Evolutionary conservation across 345 rosid genomes (phyloP), one percentile per base, ranked within the genome.

Genomic region (Abelmoschus esculentus): DNA sequence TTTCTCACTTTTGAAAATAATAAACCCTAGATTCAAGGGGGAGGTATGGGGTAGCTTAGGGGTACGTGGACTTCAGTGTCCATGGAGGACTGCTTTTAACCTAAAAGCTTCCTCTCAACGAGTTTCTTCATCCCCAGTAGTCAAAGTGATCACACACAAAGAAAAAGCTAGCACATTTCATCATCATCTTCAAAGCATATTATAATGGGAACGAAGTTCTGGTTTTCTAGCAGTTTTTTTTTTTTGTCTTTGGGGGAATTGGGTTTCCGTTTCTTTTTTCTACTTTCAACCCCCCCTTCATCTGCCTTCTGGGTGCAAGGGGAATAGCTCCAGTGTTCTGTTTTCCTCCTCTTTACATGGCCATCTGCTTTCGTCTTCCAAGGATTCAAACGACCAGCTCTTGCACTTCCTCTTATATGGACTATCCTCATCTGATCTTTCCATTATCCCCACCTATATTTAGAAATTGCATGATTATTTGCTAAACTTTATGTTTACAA

Each of bases 41-140:
- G 17, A 46, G 18, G 69, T 58, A 70, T 55, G 18, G 31, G 78
- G 76, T 32, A 28, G 70, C n/a, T 66, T 71, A 65, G 46, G 67
- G 64, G n/a, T 76, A 76, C 82, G 80, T 83, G 86, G 91, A 83
- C 91, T 85, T 83, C 89, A 83, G 85, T 81, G 87, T 85, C 87
- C 75, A 31, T 55, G 55, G 57, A 34, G 22, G 61, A 2, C 34
- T 66, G 59, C 81, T 76, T 84, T 82, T 81, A 82, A 84, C 88
- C 83, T 80, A 78, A 83, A 84, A 77, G 79, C 78, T 74, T 66
- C 47, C 52, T 73, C 69, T 64, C 53, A 56, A 62, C 71, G 66
- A 50, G 49, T 53, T 70, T 44, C 63, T 49, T 49, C 50, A 42
- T 15, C 40, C 56, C 38, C 7, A 32, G 19, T 52, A 67, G 83